These are phyloP conservation scores for Fereydounia khargensis DNA, from an alignment of 1,284 basidiomycete genomes.

Conservation along the genomic window DNA sequence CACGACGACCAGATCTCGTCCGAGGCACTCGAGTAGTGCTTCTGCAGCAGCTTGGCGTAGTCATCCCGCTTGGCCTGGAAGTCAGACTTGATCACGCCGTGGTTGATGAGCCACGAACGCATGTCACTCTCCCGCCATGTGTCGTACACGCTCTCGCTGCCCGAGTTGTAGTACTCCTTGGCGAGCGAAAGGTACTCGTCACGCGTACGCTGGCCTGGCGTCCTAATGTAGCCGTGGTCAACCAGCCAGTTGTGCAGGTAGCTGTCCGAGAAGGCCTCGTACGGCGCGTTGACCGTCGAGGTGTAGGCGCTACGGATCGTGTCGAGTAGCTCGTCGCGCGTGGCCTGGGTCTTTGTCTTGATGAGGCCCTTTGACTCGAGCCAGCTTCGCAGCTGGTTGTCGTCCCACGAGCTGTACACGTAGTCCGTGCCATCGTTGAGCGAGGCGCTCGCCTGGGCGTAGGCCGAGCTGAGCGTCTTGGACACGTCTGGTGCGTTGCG, in stretches of 20 bases:
- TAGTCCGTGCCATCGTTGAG: slow-evolving; percentile 53
- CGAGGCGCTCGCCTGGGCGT: slow-evolving; percentile 37
- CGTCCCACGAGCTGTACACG: slow-evolving; percentile 51
- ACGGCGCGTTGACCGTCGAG: slow-evolving; percentile 44
- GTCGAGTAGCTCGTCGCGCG: slow-evolving; percentile 43
- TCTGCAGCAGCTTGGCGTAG: slow-evolving; percentile 27
- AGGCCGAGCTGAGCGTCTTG: slow-evolving; percentile 33
- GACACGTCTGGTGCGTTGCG: slow-evolving; percentile 28
- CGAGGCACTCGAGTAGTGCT: slow-evolving; percentile 39
- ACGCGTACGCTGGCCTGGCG: slow-evolving; percentile 42
- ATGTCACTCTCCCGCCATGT: slow-evolving; percentile 49
- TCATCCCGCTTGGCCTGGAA: slow-evolving; percentile 44
- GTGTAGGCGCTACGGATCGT: slow-evolving; percentile 41
- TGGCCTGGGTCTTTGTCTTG: slow-evolving; percentile 43
- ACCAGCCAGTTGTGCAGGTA: slow-evolving; percentile 56
- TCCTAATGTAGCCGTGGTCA: slow-evolving; percentile 45
- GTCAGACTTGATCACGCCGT: slow-evolving; percentile 45
- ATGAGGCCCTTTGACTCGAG: slow-evolving; percentile 43
- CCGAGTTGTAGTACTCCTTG: slow-evolving; percentile 49
- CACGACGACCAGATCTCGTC: slow-evolving; percentile 42
- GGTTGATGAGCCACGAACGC: slow-evolving; percentile 44
- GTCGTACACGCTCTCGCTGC: slow-evolving; percentile 45
- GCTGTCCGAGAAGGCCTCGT: slow-evolving; percentile 47
- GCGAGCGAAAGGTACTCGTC: slow-evolving; percentile 45
- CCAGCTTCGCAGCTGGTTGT: slow-evolving; percentile 40